Conservation (phyloP, 352 stramenopile genomes). For the Pythium insidiosum region DNA sequence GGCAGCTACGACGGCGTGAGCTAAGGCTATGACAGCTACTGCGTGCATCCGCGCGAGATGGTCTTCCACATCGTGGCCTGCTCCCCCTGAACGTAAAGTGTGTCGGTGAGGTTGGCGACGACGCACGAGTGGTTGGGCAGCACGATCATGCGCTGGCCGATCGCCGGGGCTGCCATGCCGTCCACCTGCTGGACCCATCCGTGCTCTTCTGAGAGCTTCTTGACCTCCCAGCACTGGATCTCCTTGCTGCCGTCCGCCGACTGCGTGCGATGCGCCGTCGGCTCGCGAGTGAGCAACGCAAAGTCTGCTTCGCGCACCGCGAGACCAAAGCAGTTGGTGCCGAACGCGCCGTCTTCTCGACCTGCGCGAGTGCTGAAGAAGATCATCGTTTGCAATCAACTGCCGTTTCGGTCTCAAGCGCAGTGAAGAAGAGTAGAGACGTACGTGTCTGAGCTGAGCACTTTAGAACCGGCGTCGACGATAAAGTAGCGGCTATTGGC, state of each 20-base stretch:
- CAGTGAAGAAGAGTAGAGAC: slow-evolving; percentile 8
- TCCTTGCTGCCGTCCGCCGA: slow-evolving; percentile 27
- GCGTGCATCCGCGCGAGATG: slow-evolving; percentile 47
- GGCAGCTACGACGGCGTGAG: too few relatives aligned
- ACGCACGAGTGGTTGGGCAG: slow-evolving; percentile 65
- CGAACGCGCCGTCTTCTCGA: slow-evolving; percentile 26
- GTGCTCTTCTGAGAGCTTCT: slow-evolving; percentile 71
- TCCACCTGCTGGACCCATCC: slow-evolving; percentile 56
- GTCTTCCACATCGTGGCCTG: slow-evolving; percentile 40
- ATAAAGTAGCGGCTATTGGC: slow-evolving; percentile 72
- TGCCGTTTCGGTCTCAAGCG: too few relatives aligned
- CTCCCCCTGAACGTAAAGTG: slow-evolving; percentile 43
- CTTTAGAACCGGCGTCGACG: slow-evolving; percentile 60
- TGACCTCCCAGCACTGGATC: slow-evolving; percentile 51
- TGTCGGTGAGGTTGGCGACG: slow-evolving; percentile 57
- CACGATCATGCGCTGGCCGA: slow-evolving; percentile 52
- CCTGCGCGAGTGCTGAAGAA: slow-evolving; percentile 12
- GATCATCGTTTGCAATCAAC: too few relatives aligned
- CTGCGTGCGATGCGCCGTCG: slow-evolving; percentile 25
- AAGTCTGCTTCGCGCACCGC: slow-evolving; percentile 70
- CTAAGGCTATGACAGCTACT: too few relatives aligned
- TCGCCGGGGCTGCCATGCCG: slow-evolving; percentile 30
- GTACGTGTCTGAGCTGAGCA: slow-evolving; percentile 57
- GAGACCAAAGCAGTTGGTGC: slow-evolving; percentile 43
- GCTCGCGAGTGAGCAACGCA: slow-evolving; percentile 35